Evolutionary conservation across 2,329 filamentous ascomycete genomes (phyloP), one percentile per base, ranked within the genome.

Genomic region (Mollisia scopiformis): DNA sequence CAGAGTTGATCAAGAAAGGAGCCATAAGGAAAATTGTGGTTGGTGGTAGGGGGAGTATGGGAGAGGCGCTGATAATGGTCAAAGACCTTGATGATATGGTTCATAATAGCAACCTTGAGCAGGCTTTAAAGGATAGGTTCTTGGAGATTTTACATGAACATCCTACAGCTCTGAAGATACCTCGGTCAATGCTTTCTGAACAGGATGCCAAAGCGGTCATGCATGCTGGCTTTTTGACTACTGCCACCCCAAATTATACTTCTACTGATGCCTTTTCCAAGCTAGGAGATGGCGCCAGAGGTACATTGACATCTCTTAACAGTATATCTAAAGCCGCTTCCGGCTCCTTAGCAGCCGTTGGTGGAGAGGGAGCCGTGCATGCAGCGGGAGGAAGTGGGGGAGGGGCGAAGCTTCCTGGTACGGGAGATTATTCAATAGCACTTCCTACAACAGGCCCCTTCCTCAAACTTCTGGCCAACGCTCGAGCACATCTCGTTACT

Each of bases 281-380:
- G 2, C 76, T 78, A 1, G 74, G 75, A 10, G 70, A 76, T 10
- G 74, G 74, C 6, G 75, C 75, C 3, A 58, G 67, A 64, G 81
- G 81, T 16, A 84, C 82, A 10, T 76, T 88, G 37, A 81, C 84
- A 25, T 87, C 85, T 3, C 78, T 92, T 10, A 83, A 87, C 37
- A 82, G 80, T 27, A 84, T 90, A 23, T 85, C 87, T 2, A 81
- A 79, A 63, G 87, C 88, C 23, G 85, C 88, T 5, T 88, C 90
- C 0, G 90, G 90, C 14, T 87, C 87, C 2, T 69, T 89, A 1
- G 88, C 80, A 6, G 88, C 90, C 1, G 85, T 92, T 0, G 90
- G 90, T 1, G 89, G 89, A 4, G 76, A 79, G n/a, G 84, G 84
- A 21, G 88, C 85, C 2, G 77, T 91, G 5, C 84, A 89, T 70